These are phyloP conservation scores for Macrolepiota fuliginosa DNA, from an alignment of 768 basidiomycete genomes.

Conservation along the genomic window DNA sequence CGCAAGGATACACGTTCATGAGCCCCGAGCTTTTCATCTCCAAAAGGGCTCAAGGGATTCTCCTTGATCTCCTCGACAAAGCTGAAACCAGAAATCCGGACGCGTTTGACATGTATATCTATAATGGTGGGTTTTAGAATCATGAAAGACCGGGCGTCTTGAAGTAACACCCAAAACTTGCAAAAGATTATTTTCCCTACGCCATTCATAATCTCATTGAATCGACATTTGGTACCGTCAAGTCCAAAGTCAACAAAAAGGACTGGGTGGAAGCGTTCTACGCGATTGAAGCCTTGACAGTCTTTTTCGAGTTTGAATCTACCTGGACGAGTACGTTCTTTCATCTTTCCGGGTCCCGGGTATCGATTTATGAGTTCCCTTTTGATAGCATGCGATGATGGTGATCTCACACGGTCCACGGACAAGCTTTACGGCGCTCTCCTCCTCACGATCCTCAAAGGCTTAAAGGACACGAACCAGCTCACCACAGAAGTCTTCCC, in stretches of 20 bases:
- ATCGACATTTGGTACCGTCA: constrained; percentile 23
- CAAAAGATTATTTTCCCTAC: constrained; percentile 29
- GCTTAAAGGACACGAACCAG: constrained; percentile 25
- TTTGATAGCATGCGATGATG: constrained; percentile 30
- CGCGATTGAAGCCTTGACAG: constrained; percentile 30
- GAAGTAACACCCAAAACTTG: background rate
- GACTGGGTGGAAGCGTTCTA: constrained; percentile 30
- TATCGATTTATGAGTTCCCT: background rate
- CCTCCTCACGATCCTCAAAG: constrained; percentile 30
- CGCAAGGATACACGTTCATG: constrained; percentile 31
- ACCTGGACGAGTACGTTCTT: constrained; percentile 29
- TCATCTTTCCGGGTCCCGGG: background rate
- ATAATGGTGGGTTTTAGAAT: constrained; percentile 25
- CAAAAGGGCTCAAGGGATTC: constrained; percentile 23
- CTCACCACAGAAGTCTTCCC: constrained; percentile 29
- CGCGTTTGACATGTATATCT: constrained; percentile 30
- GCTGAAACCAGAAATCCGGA: constrained; percentile 31
- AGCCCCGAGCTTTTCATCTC: constrained; percentile 28
- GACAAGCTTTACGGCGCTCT: constrained; percentile 33
- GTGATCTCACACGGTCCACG: constrained; percentile 26
- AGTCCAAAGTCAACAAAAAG: constrained; percentile 31
- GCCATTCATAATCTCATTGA: constrained; percentile 36
- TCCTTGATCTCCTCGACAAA: constrained; percentile 26
- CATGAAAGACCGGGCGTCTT: background rate
- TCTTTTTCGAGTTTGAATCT: constrained; percentile 28